Conservation (phyloP, 2,329 filamentous ascomycete genomes). For the Trichophyton equinum region DNA sequence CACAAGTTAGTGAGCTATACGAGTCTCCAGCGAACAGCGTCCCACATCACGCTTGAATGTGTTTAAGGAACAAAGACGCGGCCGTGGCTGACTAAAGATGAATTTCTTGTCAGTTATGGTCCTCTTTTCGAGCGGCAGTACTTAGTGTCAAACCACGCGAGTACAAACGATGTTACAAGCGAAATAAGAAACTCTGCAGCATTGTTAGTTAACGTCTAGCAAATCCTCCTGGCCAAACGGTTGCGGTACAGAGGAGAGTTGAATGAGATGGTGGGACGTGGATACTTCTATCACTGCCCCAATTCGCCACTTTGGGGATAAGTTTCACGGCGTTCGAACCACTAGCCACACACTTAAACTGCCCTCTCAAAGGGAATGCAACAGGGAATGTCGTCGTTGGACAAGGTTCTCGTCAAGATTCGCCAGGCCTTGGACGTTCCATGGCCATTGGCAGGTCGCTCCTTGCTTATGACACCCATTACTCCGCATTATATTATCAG, state of each 20-base stretch:
- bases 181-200: not conserved
- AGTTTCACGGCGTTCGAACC: not conserved
- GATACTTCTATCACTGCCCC: not conserved
- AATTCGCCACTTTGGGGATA: conserved; percentile 3
- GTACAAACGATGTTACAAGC: too few relatives aligned
- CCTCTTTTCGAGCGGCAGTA: too few relatives aligned
- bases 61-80: not conserved
- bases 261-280: not conserved
- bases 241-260: not conserved
- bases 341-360: not conserved
- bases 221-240: not conserved
- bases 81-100: not conserved
- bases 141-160: not conserved
- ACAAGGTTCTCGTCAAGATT: conserved; percentile 1
- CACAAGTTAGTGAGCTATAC: not conserved
- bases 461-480: not conserved
- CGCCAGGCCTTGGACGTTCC: not conserved
- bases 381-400: not conserved
- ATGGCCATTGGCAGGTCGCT: not conserved
- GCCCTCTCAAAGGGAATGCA: not conserved
- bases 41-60: not conserved
- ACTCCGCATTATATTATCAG: conserved; percentile 1
- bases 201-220: not conserved
- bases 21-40: not conserved
- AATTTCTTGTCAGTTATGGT: not conserved